A percentile compares a stretch with the other conserved stretches of the same genome.
Evolutionary conservation across 2,329 filamentous ascomycete genomes (phyloP).

Genomic region (Thielaviopsis populi): DNA sequence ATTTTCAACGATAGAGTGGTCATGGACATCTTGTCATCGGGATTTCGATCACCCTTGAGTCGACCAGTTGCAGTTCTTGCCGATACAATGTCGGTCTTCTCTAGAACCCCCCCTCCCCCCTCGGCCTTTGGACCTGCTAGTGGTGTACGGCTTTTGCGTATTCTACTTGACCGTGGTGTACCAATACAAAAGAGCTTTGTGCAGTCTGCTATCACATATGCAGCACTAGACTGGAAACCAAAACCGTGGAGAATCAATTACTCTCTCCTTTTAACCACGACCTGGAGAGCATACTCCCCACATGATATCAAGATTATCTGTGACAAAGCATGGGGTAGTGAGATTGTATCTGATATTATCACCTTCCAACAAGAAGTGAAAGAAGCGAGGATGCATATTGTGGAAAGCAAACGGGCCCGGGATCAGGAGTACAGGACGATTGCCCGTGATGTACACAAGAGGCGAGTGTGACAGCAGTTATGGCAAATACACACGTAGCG

Average conservation of each 20-base stretch:
- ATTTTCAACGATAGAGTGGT: constrained; percentile 15
- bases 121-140: constrained; percentile 13
- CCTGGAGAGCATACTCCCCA: constrained; percentile 7
- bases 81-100: constrained; percentile 2
- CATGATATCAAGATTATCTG: constrained; percentile 14
- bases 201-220: constrained; percentile 10
- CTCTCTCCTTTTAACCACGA: constrained; percentile 3
- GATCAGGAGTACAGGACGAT: not conserved
- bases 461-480: not conserved
- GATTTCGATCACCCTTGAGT: constrained; percentile 11
- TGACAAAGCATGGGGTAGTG: constrained; percentile 15
- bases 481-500: not conserved
- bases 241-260: constrained; percentile 13
- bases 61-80: not conserved
- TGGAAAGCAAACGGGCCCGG: constrained; percentile 3
- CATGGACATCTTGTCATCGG: constrained; percentile 10
- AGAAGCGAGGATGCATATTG: constrained; percentile 7
- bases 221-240: constrained; percentile 13
- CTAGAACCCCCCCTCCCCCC: not conserved
- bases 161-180: constrained; percentile 5
- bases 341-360: constrained; percentile 8
- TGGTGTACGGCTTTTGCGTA: constrained; percentile 11
- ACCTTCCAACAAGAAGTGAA: not conserved
- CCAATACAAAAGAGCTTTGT: constrained; percentile 9
- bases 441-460: not conserved